A percentile compares a stretch with the other conserved stretches of the same genome.
Conservation (phyloP, 2,329 filamentous ascomycete species). For the Penicillium psychrosexuale region DNA sequence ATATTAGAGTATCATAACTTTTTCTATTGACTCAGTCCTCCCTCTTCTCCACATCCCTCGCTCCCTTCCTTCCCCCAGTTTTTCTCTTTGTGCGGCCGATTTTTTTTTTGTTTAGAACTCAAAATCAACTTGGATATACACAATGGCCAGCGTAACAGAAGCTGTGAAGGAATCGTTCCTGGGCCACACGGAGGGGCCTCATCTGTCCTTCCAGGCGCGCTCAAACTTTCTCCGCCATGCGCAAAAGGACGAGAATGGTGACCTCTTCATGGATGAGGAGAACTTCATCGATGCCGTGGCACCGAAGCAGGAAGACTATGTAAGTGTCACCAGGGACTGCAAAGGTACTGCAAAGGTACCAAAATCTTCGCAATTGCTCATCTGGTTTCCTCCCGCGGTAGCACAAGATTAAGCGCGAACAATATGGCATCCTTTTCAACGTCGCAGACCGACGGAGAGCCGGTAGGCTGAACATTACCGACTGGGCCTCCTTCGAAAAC, state of each 20-base stretch:
- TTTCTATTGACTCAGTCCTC: conserved; percentile 23
- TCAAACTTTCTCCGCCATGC: conserved; percentile 74
- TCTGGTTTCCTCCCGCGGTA: conserved; percentile 40
- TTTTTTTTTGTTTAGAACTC: neutral
- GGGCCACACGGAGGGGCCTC: conserved; percentile 56
- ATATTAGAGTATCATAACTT: neutral
- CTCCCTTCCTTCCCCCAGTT: conserved; percentile 14
- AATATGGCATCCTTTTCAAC: conserved; percentile 89
- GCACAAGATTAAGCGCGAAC: conserved; percentile 97
- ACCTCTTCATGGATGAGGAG: conserved; percentile 76
- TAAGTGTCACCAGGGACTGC: conserved; percentile 52
- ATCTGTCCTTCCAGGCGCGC: conserved; percentile 72
- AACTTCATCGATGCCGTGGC: conserved; percentile 90
- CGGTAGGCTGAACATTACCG: conserved; percentile 72
- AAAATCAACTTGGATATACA: conserved; percentile 21
- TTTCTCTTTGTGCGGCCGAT: conserved; percentile 13
- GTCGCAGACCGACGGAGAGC: conserved; percentile 77
- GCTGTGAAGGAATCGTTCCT: conserved; percentile 77
- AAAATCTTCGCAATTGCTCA: conserved; percentile 15
- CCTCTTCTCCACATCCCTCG: conserved; percentile 21
- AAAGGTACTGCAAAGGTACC: neutral
- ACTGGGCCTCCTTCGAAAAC: conserved; percentile 94
- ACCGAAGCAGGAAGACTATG: conserved; percentile 83
- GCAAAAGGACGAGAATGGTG: conserved; percentile 69
- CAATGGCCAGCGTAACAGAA: conserved; percentile 59